Evolutionary conservation across 2,329 filamentous ascomycete genomes (phyloP).

Genomic region (Penicillium hesseltinei): DNA sequence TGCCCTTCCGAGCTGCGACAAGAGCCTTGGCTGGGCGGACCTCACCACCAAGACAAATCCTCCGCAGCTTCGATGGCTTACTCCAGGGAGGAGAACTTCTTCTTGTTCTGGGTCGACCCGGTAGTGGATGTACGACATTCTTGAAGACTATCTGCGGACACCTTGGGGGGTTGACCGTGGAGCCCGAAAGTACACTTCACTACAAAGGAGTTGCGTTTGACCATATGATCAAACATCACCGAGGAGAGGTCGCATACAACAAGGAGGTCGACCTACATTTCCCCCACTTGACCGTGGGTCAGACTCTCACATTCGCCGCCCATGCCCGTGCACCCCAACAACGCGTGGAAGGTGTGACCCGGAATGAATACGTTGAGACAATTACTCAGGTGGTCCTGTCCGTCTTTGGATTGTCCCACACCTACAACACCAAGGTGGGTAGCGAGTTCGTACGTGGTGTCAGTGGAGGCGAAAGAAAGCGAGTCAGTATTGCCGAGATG

Average conservation of each 20-base stretch:
- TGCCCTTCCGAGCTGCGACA: slow-evolving; percentile 34
- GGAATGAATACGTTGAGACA: slow-evolving; percentile 39
- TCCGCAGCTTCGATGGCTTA: slow-evolving; percentile 19
- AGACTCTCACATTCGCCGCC: slow-evolving; percentile 73
- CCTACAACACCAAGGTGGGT: slow-evolving; percentile 44
- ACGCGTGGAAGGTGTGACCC: slow-evolving; percentile 18
- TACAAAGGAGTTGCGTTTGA: slow-evolving; percentile 10
- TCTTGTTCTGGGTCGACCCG: slow-evolving; percentile 50
- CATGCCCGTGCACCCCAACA: slow-evolving; percentile 51
- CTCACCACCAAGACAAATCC: slow-evolving; percentile 27
- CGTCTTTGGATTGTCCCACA: slow-evolving; percentile 43
- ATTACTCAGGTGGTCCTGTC: slow-evolving; percentile 44
- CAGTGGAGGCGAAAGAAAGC: slow-evolving; percentile 57
- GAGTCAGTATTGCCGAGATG: slow-evolving; percentile 57
- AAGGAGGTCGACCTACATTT: slow-evolving; percentile 51
- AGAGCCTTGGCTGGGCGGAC: slow-evolving; percentile 28
- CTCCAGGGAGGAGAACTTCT: slow-evolving; percentile 49
- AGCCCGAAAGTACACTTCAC: slow-evolving; percentile 1
- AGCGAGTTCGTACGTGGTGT: slow-evolving; percentile 58
- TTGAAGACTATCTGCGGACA: slow-evolving; percentile 54
- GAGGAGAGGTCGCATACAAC: slow-evolving; percentile 12
- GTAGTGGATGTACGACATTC: slow-evolving; percentile 53
- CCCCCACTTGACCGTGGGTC: slow-evolving; percentile 61
- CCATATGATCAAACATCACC: slow-evolving; percentile 10
- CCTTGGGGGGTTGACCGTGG: slow-evolving; percentile 5